A percentile compares a stretch with the other conserved stretches of the same genome.
These are phyloP conservation scores for Trichoderma erinaceum DNA, from an alignment of 495 filamentous ascomycete genomes.

Conservation along the genomic window DNA sequence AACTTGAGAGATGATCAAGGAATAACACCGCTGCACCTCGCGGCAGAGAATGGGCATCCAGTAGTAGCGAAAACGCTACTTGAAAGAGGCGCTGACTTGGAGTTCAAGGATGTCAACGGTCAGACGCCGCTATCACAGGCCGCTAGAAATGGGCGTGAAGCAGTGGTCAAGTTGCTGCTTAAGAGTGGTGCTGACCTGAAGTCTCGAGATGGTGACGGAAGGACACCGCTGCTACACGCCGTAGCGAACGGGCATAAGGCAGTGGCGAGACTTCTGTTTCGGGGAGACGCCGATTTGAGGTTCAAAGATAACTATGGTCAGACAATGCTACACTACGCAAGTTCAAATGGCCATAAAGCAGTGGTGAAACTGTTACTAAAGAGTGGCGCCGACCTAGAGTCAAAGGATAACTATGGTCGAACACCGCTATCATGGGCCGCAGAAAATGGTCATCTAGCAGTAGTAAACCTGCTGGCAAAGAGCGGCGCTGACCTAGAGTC, in stretches of 20 bases:
- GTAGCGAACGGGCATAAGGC: neutral
- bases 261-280: neutral
- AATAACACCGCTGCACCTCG: neutral
- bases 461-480: neutral
- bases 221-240: neutral
- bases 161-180: too few relatives aligned
- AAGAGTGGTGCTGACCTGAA: neutral
- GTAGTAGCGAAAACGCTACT: neutral
- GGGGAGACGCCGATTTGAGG: neutral
- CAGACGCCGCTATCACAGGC: too few relatives aligned
- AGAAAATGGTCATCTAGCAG: neutral
- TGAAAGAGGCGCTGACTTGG: too few relatives aligned
- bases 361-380: neutral
- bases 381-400: neutral
- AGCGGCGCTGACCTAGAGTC: neutral
- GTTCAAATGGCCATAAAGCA: neutral
- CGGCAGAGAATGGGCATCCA: neutral
- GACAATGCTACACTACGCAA: neutral
- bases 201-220: neutral
- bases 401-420: neutral
- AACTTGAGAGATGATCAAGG: neutral
- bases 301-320: neutral
- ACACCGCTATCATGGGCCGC: neutral
- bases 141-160: too few relatives aligned
- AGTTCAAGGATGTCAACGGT: too few relatives aligned